A percentile compares a stretch with the other conserved stretches of the same genome.
Conservation (phyloP, 129 eudicot species). For the Arctium minus region DNA sequence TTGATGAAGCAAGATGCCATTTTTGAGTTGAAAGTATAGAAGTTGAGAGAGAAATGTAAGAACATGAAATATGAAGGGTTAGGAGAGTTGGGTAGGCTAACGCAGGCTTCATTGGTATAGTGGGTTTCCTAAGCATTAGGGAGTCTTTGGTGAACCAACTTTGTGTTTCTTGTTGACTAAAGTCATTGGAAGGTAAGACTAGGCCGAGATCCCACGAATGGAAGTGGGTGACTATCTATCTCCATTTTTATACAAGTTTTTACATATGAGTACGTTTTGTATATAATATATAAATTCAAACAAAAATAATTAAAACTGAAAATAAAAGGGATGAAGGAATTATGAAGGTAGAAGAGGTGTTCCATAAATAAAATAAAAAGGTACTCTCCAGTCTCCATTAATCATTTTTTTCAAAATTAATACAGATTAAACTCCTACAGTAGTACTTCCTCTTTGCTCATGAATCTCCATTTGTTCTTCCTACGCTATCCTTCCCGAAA, state of each 20-base stretch:
- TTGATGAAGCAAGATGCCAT: constrained; percentile 57
- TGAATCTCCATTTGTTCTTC: neutral
- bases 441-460: neutral
- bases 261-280: neutral
- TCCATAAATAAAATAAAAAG: no score
- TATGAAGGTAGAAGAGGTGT: neutral
- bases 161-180: constrained; percentile 24
- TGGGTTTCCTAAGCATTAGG: constrained; percentile 18
- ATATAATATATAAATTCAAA: neutral
- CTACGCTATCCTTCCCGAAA: neutral
- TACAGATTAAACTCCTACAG: neutral
- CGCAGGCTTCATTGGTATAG: constrained; percentile 22
- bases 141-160: constrained; percentile 28
- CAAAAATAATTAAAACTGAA: neutral
- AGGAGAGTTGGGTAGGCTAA: constrained; percentile 31
- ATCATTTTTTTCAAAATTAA: no score
- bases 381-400: no score
- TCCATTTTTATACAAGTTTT: neutral
- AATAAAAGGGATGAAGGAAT: neutral
- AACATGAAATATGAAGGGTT: constrained; percentile 6
- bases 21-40: constrained; percentile 9
- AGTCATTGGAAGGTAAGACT: constrained; percentile 32
- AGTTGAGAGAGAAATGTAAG: constrained; percentile 13
- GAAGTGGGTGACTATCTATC: neutral
- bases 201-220: neutral